These are phyloP conservation scores for Xylaria sp. DNA, from an alignment of 2,329 filamentous ascomycete genomes.

Conservation along the genomic window DNA sequence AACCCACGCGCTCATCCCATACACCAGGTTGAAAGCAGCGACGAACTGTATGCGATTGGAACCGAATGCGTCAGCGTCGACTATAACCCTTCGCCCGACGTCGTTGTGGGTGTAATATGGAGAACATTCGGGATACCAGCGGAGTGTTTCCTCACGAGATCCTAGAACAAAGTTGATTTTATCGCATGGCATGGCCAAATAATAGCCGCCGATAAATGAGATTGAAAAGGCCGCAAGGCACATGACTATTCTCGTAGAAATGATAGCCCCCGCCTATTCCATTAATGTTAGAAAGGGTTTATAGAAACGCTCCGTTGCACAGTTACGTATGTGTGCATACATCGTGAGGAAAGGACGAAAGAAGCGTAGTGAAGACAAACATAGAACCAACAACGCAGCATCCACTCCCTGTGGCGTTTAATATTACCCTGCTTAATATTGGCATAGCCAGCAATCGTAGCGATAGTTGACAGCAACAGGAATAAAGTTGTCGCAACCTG, in stretches of 20 bases:
- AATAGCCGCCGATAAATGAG: background rate
- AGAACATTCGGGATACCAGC: constrained; percentile 5
- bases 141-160: background rate
- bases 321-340: too few species aligned
- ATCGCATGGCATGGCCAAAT: constrained; percentile 2
- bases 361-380: background rate
- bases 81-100: background rate
- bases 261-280: background rate
- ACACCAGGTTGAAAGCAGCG: background rate
- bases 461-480: background rate
- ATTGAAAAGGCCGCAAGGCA: background rate
- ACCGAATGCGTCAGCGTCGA: constrained; percentile 4
- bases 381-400: constrained; percentile 11
- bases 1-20: constrained; percentile 9
- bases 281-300: background rate
- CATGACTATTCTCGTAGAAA: background rate
- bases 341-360: background rate
- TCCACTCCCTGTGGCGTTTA: background rate
- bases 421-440: background rate
- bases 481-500: background rate
- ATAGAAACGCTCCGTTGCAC: too few species aligned
- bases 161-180: constrained; percentile 1
- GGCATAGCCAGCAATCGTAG: background rate
- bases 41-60: background rate
- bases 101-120: background rate